Base-by-base conservation (phyloP, 768 basidiomycete species). In the Chalciporus sphaerocephalus region DNA sequence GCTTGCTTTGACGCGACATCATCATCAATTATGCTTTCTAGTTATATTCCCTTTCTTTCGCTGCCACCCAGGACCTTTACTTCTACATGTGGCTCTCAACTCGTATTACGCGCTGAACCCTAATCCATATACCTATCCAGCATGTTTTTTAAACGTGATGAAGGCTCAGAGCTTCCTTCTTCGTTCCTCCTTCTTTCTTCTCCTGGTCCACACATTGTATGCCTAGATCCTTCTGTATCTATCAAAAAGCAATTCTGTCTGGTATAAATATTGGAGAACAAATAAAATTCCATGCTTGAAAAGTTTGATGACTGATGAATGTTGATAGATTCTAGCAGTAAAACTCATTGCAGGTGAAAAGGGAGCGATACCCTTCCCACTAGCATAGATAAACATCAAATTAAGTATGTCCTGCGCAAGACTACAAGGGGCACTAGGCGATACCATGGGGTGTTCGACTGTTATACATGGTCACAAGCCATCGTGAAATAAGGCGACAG, bases 151-250 rank as follows among this genome's bases (percentile, higher is more conserved):
- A n/a, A n/a, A 52, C 50, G 56, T 48, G 23, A 47, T 47, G 44
- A 24, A 27, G 38, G 18, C 37, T 9, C 32, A 33, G 30, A 45
- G 21, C 18, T 42, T 46, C 37, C 52, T 51, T 58, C 44, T 53
- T 58, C 48, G 50, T 44, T 52, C 35, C 40, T 45, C 30, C 5
- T 32, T 15, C n/a, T 32, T 15, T 32, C 28, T 36, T 41, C 38
- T 40, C 38, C 28, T 33, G 41, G 45, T 52, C 27, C 44, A 15
- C 32, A 46, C 44, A 57, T 56, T 61, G 59, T 62, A 61, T 50
- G 50, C 47, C 46, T 60, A 58, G 51, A 44, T 22, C 39, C 25
- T 22, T 51, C 16, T 45, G 54, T 59, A 60, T 54, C 36, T 39
- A 46, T 36, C 49, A 45, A 17, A n/a, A 33, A 15, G 22, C 25